Evolutionary conservation across 768 basidiomycete species (phyloP).

Genomic region (Trametes cingulata): DNA sequence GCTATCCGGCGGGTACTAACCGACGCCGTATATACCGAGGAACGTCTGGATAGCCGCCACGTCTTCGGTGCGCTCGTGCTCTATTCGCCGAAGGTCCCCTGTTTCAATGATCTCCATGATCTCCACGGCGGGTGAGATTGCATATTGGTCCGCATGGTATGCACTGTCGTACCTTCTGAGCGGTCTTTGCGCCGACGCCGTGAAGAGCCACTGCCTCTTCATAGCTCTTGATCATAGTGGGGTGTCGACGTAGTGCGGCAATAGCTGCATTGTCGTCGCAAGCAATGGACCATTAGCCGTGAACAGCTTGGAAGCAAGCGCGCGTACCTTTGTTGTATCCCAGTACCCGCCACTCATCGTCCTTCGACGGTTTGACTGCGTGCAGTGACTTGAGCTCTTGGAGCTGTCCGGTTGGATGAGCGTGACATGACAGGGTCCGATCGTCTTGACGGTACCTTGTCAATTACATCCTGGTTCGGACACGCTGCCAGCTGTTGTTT

Average conservation of each 20-base stretch:
- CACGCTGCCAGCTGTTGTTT: slow-evolving; percentile 34
- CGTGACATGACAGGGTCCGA: neutral
- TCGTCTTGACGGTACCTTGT: slow-evolving; percentile 49
- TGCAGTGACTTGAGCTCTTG: slow-evolving; percentile 67
- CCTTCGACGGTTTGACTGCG: slow-evolving; percentile 55
- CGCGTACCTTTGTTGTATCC: slow-evolving; percentile 67
- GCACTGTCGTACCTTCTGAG: slow-evolving; percentile 55
- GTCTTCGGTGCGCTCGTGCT: slow-evolving; percentile 66
- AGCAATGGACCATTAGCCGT: too few relatives aligned
- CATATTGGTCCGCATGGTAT: neutral
- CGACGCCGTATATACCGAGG: slow-evolving; percentile 85
- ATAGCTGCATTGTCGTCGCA: slow-evolving; percentile 61
- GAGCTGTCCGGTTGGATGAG: slow-evolving; percentile 43
- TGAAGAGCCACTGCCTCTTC: slow-evolving; percentile 59
- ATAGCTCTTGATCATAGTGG: slow-evolving; percentile 55
- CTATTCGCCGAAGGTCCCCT: slow-evolving; percentile 67
- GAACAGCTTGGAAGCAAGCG: neutral
- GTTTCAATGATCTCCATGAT: slow-evolving; percentile 82
- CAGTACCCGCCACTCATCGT: slow-evolving; percentile 68
- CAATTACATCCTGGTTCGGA: slow-evolving; percentile 71
- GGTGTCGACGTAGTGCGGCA: slow-evolving; percentile 54
- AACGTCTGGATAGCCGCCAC: slow-evolving; percentile 58
- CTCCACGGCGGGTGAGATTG: slow-evolving; percentile 37
- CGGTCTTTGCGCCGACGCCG: slow-evolving; percentile 76
- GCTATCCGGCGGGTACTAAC: slow-evolving; percentile 40